Evolutionary conservation across 1,284 basidiomycete genomes (phyloP).

Genomic region (Puccinia novopanici): DNA sequence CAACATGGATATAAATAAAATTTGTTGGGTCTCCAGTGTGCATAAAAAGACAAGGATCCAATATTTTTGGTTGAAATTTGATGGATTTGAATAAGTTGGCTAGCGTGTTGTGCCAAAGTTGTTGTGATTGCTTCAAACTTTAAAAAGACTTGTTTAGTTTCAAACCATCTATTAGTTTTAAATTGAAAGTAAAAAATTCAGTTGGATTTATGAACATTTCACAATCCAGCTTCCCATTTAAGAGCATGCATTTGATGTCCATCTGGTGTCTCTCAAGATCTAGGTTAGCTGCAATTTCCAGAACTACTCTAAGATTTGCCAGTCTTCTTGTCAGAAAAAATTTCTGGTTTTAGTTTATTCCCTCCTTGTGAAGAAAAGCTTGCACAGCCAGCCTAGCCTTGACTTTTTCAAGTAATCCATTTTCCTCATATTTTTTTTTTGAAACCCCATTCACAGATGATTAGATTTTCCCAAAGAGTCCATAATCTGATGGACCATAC

Average conservation of each 20-base stretch:
- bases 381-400: constrained; percentile 8
- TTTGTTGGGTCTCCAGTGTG: background rate
- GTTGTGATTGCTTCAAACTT: too few relatives aligned
- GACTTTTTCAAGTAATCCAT: background rate
- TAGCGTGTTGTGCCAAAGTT: too few relatives aligned
- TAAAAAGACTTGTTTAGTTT: constrained; percentile 32
- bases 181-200: background rate
- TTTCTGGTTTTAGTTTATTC: constrained; percentile 17
- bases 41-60: background rate
- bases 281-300: too few relatives aligned
- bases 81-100: background rate
- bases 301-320: too few relatives aligned
- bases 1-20: constrained; percentile 11
- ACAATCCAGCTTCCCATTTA: background rate
- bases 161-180: background rate
- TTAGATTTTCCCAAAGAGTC: background rate
- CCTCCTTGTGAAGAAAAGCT: constrained; percentile 38
- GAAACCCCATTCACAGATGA: constrained; percentile 30
- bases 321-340: too few relatives aligned
- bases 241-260: constrained; percentile 23
- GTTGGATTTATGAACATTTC: background rate
- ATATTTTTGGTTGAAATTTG: background rate
- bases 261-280: constrained; percentile 1
- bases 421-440: constrained; percentile 7
- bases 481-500: background rate